Evolutionary conservation across 2,329 filamentous ascomycete genomes (phyloP), one percentile per base, ranked within the genome.

Genomic region (Akanthomyces muscarius): DNA sequence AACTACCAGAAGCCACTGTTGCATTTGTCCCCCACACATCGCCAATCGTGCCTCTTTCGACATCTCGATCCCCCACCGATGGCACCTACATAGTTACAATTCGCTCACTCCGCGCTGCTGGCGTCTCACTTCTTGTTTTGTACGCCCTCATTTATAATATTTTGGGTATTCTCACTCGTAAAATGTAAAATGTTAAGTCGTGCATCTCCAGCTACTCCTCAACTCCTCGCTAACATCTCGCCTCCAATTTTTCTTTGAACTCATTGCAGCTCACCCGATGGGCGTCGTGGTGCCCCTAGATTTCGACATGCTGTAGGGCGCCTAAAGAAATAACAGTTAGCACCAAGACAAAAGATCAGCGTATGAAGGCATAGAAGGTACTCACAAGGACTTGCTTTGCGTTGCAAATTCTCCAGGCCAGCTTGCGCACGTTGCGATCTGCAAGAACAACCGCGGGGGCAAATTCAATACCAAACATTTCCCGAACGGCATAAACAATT

Each of bases 401-500:
- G 74, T 96, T 96, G 74, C 90, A 95, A 66, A 99, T 91, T 71
- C 95, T 85, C 93, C 94, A 97, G 6, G 93, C 92, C 66, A 99
- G 79, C 72, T 96, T 97, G 71, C 84, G 86, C 64, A 98, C 90
- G 69, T 89, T 96, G 6, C 95, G 92, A 77, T 99, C 95, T 0
- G 93, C 92, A 59, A 90, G 87, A 38, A 99, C 95, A 0, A 98
- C 94, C 51, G 92, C 91, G 0, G 93, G 89, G 1, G 95, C 91
- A 72, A 99, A 93, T 74, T 99, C 95, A 65, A 99, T 90, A 58
- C 93, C 95, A 74, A 99, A 96, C 92, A 97, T 97, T 73, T 96
- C 90, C 66, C 91, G 89, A 33, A 99, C 91, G 5, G 93, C 95
- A 74, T 96, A 98, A 0, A 98, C 93, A 13, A 98, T 90, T 48